These are phyloP conservation scores for Fraxinus latifolia DNA, from an alignment of 305 asterid genomes.

Conservation along the genomic window DNA sequence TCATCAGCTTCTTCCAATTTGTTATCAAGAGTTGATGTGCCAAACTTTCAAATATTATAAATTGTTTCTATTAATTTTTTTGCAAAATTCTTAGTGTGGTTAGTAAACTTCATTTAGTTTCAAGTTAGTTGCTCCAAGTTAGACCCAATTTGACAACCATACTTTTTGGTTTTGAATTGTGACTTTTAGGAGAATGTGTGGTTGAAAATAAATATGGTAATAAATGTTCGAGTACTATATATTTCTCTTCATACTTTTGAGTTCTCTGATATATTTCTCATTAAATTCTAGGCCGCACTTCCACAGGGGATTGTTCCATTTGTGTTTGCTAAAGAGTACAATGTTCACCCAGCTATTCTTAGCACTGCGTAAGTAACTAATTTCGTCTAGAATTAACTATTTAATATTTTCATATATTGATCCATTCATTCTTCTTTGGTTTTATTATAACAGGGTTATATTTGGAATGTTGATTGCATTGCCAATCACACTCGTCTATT, in stretches of 20 bases:
- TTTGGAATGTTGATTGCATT: constrained; percentile 52
- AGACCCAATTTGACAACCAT: no score
- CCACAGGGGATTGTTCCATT: constrained; percentile 64
- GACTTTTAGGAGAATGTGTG: no score
- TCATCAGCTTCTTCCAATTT: neutral
- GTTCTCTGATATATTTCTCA: neutral
- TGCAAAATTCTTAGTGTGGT: neutral
- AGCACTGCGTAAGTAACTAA: constrained; percentile 43
- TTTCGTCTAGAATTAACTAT: neutral
- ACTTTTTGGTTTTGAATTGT: no score
- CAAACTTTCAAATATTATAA: neutral
- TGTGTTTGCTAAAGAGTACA: constrained; percentile 55
- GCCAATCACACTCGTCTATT: constrained; percentile 50
- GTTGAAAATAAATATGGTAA: neutral
- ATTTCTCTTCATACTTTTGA: neutral
- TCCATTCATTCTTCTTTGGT: neutral
- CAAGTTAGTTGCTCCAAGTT: neutral
- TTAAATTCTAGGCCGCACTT: constrained; percentile 41
- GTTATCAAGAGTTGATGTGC: neutral
- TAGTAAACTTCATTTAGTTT: neutral
- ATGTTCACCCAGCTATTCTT: constrained; percentile 54
- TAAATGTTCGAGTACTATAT: neutral
- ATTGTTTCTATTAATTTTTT: neutral
- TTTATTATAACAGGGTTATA: constrained; percentile 35
- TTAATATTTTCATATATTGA: neutral